These are phyloP conservation scores for Thalassiosira profunda DNA, from an alignment of 108 stramenopile species.

Conservation along the genomic window DNA sequence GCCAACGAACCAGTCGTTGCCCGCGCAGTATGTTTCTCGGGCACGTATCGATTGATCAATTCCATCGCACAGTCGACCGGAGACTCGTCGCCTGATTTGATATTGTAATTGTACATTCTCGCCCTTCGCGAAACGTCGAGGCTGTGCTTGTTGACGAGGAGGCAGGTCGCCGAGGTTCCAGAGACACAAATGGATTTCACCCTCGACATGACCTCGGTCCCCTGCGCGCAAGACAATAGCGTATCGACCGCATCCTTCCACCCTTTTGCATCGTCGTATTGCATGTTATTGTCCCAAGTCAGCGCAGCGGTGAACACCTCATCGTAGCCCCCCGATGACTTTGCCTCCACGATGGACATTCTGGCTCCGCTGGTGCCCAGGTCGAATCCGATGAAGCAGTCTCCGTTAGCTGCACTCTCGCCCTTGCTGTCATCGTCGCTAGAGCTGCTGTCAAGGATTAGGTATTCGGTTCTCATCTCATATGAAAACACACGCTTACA, in stretches of 20 bases:
- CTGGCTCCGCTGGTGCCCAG: slow-evolving; percentile 83
- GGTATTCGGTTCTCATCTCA: too few species aligned
- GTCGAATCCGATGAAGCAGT: slow-evolving; percentile 50
- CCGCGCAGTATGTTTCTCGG: slow-evolving; percentile 79
- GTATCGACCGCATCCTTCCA: slow-evolving; percentile 71
- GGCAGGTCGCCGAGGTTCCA: slow-evolving; percentile 84
- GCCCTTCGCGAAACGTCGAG: slow-evolving; percentile 51
- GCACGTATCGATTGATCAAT: slow-evolving; percentile 74
- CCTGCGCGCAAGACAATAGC: slow-evolving; percentile 49
- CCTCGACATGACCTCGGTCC: slow-evolving; percentile 30
- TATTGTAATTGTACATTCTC: slow-evolving; percentile 87
- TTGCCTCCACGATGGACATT: slow-evolving; percentile 74
- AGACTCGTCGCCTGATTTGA: slow-evolving; percentile 16
- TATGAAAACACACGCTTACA: too few species aligned
- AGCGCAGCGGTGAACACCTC: slow-evolving; percentile 72
- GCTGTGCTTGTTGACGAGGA: slow-evolving; percentile 45
- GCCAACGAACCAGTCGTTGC: slow-evolving; percentile 88
- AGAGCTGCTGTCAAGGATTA: too few species aligned
- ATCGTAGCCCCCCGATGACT: slow-evolving; percentile 14
- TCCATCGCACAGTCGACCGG: slow-evolving; percentile 49
- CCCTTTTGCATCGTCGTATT: slow-evolving; percentile 69
- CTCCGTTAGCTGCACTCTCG: neutral
- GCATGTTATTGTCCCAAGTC: slow-evolving; percentile 51
- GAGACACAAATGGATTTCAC: slow-evolving; percentile 80
- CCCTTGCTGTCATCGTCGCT: neutral